Conservation (phyloP, 2,329 filamentous ascomycete genomes). For the Neofusicoccum cordaticola region DNA sequence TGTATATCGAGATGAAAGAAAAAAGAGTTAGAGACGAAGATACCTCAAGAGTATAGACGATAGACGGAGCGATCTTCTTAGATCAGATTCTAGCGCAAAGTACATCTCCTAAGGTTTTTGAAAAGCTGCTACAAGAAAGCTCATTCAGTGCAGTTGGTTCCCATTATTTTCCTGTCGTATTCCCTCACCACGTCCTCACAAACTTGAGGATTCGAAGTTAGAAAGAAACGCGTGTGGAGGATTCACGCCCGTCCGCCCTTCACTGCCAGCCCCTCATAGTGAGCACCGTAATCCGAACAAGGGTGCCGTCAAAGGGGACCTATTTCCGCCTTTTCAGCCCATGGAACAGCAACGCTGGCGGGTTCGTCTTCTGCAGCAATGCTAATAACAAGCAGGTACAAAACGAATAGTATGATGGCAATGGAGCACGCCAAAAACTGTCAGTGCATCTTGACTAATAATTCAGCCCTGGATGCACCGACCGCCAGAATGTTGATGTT, state of each 20-base stretch:
- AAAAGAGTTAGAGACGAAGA: not conserved
- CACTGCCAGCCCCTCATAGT: not conserved
- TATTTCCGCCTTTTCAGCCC: not conserved
- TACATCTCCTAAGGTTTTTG: not conserved
- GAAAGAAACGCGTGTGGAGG: too few relatives aligned
- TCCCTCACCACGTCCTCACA: not conserved
- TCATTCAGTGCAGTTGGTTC: not conserved
- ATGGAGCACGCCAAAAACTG: not conserved
- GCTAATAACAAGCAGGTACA: not conserved
- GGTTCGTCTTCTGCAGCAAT: not conserved
- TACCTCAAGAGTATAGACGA: constrained; percentile 1
- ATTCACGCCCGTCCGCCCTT: not conserved
- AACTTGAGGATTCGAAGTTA: constrained; percentile 4
- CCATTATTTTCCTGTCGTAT: too few relatives aligned
- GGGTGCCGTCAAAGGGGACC: not conserved
- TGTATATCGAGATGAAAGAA: not conserved
- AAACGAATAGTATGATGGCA: not conserved
- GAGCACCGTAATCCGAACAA: too few relatives aligned
- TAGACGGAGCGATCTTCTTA: not conserved
- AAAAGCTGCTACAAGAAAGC: not conserved
- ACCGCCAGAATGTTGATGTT: not conserved
- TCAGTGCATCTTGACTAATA: not conserved
- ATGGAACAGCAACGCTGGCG: not conserved
- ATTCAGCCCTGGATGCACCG: not conserved
- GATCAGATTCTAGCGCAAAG: not conserved